Percentiles rank a stretch among this genome's conserved stretches.
These are phyloP conservation scores for Pseudocercospora fuligena DNA, from an alignment of 2,329 filamentous ascomycete genomes.

Conservation along the genomic window DNA sequence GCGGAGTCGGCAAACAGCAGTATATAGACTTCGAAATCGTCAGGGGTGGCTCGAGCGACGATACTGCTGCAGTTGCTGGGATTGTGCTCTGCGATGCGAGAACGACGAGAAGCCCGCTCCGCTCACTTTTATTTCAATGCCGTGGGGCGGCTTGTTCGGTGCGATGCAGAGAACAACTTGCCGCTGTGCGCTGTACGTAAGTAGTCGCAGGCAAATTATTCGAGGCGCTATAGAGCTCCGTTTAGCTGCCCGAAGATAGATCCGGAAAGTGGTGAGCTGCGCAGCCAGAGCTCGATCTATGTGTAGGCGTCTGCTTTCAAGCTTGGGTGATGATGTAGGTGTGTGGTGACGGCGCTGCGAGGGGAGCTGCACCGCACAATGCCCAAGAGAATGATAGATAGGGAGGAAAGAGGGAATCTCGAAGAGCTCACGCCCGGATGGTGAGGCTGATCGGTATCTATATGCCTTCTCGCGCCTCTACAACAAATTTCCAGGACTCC, in stretches of 20 bases:
- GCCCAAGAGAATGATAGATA: neutral
- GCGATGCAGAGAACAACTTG: conserved; percentile 3
- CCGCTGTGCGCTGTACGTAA: neutral
- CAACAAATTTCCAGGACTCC: conserved; percentile 24
- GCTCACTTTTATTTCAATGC: neutral
- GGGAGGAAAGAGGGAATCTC: neutral
- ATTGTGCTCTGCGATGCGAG: neutral
- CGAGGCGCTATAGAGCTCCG: neutral
- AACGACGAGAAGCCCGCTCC: conserved; percentile 2
- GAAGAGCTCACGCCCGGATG: neutral
- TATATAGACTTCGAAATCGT: neutral
- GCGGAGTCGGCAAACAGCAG: conserved; percentile 1
- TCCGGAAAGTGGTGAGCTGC: conserved; percentile 3
- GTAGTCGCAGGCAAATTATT: neutral
- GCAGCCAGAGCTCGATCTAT: neutral
- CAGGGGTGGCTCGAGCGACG: conserved; percentile 2
- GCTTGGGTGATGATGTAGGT: neutral
- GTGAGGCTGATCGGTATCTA: conserved; percentile 17
- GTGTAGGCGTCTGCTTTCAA: neutral
- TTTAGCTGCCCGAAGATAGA: neutral
- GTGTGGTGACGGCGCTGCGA: neutral
- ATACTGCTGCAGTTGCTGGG: neutral
- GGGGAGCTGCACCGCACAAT: neutral
- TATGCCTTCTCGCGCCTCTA: conserved; percentile 15
- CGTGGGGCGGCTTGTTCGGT: neutral